Evolutionary conservation across 257 asterid genomes (phyloP), one percentile per base, ranked within the genome.

Genomic region (Phtheirospermum japonicum): DNA sequence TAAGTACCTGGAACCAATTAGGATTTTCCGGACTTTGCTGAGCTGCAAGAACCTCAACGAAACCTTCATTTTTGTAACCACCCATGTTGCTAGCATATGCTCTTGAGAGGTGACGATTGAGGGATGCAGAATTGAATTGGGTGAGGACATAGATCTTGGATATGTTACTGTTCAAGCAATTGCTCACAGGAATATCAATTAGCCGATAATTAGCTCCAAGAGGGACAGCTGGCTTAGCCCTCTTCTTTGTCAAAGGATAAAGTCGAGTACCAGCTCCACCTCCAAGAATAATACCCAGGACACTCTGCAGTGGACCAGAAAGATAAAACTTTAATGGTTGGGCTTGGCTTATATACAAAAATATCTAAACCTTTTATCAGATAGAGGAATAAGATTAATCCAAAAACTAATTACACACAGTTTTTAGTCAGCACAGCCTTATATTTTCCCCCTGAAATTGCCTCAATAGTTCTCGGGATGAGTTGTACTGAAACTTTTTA

Each of bases 201-300:
- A 91, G 59, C 59, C 98, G 79, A 68, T 91, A 91, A 70, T 89
- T 88, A 65, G 96, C 98, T 69, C 98, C 98, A 26, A 91, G 85
- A 45, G 98, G 96, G 76, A 91, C 98, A 12, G 96, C 97, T 49
- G 97, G 97, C 74, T 90, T 90, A 12, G 96, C 97, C 68, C 97
- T 76, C 76, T 90, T 90, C 79, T 90, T 90, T 37, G 97, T 90
- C 30, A 90, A 80, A 57, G 97, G 97, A 65, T 90, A 90, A 63
- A 90, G 97, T 46, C 97, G 77, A 51, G 97, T 87, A 30, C 97
- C 97, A 63, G 97, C 97, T 69, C 97, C 97, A 63, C 97, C 97
- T 54, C 97, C 97, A 18, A 87, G 87, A 71, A 90, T 88, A 64
- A 90, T 82, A 62, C 97, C 97, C 76, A 90, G 80, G 30, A 90